phyloP scores from a whole-genome alignment of 495 filamentous ascomycete genomes.

The Eremomyces bilateralis region DNA sequence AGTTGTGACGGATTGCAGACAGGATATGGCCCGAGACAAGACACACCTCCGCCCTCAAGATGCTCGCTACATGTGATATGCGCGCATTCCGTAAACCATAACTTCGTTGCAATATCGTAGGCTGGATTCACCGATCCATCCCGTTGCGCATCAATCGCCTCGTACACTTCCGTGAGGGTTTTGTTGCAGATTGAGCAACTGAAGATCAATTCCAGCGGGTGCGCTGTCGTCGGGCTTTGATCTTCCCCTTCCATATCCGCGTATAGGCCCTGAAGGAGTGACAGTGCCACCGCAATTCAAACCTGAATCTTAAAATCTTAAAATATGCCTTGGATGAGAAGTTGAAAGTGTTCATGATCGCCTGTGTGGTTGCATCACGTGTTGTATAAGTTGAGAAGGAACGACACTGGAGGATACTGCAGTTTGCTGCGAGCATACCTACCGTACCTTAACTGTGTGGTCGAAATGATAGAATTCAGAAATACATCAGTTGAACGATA shows the following conservation, averaged over 20 bases:
- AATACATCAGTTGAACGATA: no score
- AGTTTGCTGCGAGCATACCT: no score
- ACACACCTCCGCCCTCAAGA: constrained; percentile 22
- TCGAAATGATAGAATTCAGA: no score
- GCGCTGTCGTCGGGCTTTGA: neutral
- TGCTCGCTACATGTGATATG: constrained; percentile 25
- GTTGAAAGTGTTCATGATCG: constrained; percentile 1
- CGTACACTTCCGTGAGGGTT: constrained; percentile 20
- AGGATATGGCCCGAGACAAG: neutral
- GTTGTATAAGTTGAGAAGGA: neutral
- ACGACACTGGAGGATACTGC: no score
- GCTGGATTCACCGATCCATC: constrained; percentile 13
- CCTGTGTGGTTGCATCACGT: neutral
- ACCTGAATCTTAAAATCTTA: no score
- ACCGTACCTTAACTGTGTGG: no score
- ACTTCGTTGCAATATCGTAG: constrained; percentile 16
- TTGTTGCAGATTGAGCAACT: constrained; percentile 22
- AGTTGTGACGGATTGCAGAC: neutral
- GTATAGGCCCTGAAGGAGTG: no score
- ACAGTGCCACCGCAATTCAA: no score
- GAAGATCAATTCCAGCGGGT: constrained; percentile 18
- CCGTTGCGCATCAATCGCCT: constrained; percentile 14
- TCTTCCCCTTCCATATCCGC: no score
- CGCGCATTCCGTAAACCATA: constrained; percentile 24
- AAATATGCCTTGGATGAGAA: no score